Evolutionary conservation across 2,329 filamentous ascomycete genomes (phyloP).

Genomic region (Fusarium brevicatenulatum): DNA sequence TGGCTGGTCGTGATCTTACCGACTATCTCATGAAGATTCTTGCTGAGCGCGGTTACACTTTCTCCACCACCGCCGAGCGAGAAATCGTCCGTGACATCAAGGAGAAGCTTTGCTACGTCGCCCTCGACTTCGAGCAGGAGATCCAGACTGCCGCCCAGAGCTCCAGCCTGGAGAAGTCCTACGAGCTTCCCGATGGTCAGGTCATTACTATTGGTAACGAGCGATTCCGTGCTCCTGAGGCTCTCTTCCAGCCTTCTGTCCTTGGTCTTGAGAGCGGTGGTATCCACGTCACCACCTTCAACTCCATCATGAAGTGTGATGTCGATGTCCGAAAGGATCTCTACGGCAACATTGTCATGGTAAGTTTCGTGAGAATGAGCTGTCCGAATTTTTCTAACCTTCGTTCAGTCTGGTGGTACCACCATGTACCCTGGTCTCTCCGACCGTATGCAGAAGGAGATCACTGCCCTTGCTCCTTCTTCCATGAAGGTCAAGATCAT

Average conservation of each 20-base stretch:
- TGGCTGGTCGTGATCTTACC: conserved; percentile 99
- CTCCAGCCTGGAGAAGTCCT: conserved; percentile 99
- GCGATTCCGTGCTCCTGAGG: conserved; percentile 99
- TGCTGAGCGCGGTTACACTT: conserved; percentile 98
- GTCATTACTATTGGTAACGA: conserved; percentile 99
- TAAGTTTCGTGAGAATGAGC: conserved; percentile 61
- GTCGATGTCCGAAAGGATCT: conserved; percentile 99
- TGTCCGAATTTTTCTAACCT: conserved; percentile 46
- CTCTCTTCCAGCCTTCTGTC: conserved; percentile 98
- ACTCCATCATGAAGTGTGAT: conserved; percentile 99
- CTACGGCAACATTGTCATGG: conserved; percentile 99
- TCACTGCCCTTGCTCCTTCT: conserved; percentile 97
- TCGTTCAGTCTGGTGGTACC: conserved; percentile 92
- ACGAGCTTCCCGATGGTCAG: conserved; percentile 99
- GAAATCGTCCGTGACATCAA: conserved; percentile 99
- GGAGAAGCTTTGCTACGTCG: conserved; percentile 99
- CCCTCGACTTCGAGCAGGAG: conserved; percentile 99
- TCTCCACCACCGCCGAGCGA: conserved; percentile 99
- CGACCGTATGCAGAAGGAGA: conserved; percentile 99
- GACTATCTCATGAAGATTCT: conserved; percentile 99
- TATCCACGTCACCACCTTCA: conserved; percentile 99
- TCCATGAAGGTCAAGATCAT: conserved; percentile 99
- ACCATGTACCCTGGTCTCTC: conserved; percentile 99
- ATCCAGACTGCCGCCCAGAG: conserved; percentile 99
- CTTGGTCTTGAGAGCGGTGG: conserved; percentile 98